Conservation (phyloP, 306 rosid genomes). For the Cucurbita ficifolia region DNA sequence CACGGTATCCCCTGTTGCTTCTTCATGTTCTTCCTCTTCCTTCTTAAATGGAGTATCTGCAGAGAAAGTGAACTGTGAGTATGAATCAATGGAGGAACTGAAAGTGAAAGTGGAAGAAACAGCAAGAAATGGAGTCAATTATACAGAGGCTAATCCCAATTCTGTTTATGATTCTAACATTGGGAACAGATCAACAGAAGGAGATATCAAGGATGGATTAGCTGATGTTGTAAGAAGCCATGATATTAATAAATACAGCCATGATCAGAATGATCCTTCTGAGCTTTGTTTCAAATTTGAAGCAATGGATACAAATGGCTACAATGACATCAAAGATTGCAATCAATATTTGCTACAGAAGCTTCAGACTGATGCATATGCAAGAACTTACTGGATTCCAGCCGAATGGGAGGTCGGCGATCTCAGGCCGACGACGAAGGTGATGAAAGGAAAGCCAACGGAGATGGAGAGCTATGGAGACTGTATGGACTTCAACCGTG, state of each 20-base stretch:
- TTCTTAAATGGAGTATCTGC: background rate
- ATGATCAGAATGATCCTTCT: background rate
- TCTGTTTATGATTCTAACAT: conserved; percentile 7
- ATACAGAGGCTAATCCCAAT: background rate
- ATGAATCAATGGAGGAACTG: background rate
- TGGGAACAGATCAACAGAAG: conserved; percentile 11
- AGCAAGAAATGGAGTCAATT: background rate
- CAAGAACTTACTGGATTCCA: background rate
- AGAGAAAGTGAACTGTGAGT: background rate
- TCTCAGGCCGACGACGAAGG: background rate
- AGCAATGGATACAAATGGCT: background rate
- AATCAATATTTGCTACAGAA: background rate
- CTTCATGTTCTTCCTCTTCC: background rate
- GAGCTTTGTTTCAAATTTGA: background rate
- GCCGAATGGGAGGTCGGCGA: background rate
- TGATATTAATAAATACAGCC: background rate
- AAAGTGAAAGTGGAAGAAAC: background rate
- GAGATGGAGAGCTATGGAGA: background rate
- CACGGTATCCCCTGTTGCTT: background rate
- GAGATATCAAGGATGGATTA: conserved; percentile 15
- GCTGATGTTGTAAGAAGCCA: background rate
- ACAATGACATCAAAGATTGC: background rate
- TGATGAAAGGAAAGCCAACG: conserved; percentile 7
- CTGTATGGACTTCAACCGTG: background rate
- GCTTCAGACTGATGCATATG: background rate